Base-by-base conservation (phyloP, 768 basidiomycete genomes). In the Rhodocollybia butyracea region DNA sequence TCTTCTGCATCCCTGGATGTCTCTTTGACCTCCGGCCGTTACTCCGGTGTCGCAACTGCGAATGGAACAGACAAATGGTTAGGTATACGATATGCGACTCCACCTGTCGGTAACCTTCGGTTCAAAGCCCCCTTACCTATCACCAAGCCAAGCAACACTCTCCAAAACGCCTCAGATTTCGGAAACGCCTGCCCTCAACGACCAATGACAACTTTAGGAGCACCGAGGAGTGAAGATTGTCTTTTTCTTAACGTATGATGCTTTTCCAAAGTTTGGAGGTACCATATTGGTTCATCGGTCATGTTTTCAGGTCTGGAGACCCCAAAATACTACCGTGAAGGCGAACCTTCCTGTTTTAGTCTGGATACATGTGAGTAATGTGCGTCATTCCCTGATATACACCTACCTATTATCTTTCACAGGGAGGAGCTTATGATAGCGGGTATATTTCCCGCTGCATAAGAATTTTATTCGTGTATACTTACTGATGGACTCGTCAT, bases 161-260 rank as follows among this genome's bases (percentile, higher is more conserved):
- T 81, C 2, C 65, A 71, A 32, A 63, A 78, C 55, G 80, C 84
- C 12, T 73, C 75, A 12, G 48, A 62, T 7, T 85, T 84, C 56
- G 81, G 82, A 0, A 72, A 80, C 57, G 81, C 80, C 1, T 86
- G 83, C 61, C 81, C 80, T 21, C 84, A 83, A 55, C n/a, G n/a
- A n/a, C 73, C 73, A 10, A 63, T 71, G 10, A 61, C 57, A 8
- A 61, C 46, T 22, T 63, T 80, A 0, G 77, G 76, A 15, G 81
- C 78, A 12, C 69, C 74, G 2, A 68, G 76, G 8, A 69, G 68
- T 7, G 83, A 85, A 62, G 77, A 83, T 55, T 85, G 84, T 56
- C 62, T 85, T n/a, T 71, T 67, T 40, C 65, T 85, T 42, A 84
- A 85, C 58, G 84, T 77, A 50, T 13, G 72, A 56, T 15, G n/a